Evolutionary conservation across 805 yeast species (phyloP).

Genomic region (Lachancea waltii): DNA sequence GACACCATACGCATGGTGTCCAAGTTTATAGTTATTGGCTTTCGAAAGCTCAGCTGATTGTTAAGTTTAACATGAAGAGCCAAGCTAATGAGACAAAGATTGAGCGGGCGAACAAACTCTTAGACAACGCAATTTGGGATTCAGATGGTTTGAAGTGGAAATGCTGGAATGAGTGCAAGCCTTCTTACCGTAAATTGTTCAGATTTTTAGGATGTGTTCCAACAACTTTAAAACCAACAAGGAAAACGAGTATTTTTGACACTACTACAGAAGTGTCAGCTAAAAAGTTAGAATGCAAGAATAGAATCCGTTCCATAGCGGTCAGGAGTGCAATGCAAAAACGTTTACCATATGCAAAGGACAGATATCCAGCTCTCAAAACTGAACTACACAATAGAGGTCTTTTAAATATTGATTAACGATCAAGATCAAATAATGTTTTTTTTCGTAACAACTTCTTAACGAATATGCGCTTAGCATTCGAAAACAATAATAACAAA

Average conservation of each 20-base stretch:
- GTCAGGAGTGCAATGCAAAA: conserved; percentile 26
- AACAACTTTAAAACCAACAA: conserved; percentile 5
- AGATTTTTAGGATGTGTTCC: conserved; percentile 25
- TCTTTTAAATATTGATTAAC: conserved; percentile 8
- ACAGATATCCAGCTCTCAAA: conserved; percentile 28
- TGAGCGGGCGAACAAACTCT: conserved; percentile 4
- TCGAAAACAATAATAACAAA: too few species aligned
- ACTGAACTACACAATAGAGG: conserved; percentile 27
- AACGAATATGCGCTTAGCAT: too few species aligned
- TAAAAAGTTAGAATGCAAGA: conserved; percentile 1
- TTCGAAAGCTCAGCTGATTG: conserved; percentile 23
- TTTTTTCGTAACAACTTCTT: not conserved
- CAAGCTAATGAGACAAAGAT: conserved; percentile 4
- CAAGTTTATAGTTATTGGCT: conserved; percentile 21
- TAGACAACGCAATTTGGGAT: conserved; percentile 10
- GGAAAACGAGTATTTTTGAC: not conserved
- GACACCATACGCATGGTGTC: conserved; percentile 11
- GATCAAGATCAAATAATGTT: not conserved
- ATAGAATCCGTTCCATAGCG: conserved; percentile 11
- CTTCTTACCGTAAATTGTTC: conserved; percentile 12
- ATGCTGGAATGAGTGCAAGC: conserved; percentile 14
- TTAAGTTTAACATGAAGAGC: conserved; percentile 17
- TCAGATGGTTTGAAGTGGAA: conserved; percentile 10
- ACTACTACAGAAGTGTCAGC: conserved; percentile 1
- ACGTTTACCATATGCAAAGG: conserved; percentile 29